phyloP scores from a whole-genome alignment of 139 green algal genomes.

The Chlorella sp. region DNA sequence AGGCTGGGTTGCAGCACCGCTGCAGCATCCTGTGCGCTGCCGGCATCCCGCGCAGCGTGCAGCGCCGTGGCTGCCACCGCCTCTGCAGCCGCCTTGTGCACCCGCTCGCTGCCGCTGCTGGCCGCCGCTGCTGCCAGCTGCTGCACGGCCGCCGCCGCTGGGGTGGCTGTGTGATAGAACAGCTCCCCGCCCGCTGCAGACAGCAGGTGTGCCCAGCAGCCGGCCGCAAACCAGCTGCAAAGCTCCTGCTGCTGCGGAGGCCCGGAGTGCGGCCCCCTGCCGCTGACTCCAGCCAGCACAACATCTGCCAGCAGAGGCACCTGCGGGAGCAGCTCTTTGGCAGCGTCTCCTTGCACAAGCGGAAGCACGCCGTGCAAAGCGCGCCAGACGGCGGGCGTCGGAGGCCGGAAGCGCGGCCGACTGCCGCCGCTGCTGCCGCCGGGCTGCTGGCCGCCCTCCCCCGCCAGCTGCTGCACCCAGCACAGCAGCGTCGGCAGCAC shows the following conservation, averaged over 20 bases:
- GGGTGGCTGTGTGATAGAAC: background rate
- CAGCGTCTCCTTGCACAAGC: background rate
- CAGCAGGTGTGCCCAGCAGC: constrained; percentile 17
- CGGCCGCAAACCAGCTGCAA: constrained; percentile 11
- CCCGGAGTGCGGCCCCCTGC: too few species aligned
- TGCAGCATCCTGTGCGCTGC: background rate
- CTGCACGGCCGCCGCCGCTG: background rate
- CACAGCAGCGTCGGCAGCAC: constrained; percentile 33
- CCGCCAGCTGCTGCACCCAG: constrained; percentile 33
- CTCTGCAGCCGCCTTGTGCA: constrained; percentile 21
- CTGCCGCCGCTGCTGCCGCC: background rate
- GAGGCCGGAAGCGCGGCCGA: constrained; percentile 28
- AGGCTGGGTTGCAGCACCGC: background rate
- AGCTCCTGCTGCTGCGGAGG: background rate
- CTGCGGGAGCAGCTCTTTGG: background rate
- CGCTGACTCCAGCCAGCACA: constrained; percentile 6
- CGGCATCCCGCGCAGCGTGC: background rate
- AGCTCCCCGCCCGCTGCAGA: background rate
- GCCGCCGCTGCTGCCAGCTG: constrained; percentile 9
- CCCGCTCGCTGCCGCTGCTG: constrained; percentile 8
- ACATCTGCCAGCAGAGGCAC: background rate
- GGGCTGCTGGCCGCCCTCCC: background rate
- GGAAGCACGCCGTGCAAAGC: constrained; percentile 44
- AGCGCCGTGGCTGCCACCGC: constrained; percentile 12
- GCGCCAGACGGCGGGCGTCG: constrained; percentile 30